A percentile compares a stretch with the other conserved stretches of the same genome.
Evolutionary conservation across 768 basidiomycete genomes (phyloP).

Genomic region (Ramaria rubella): DNA sequence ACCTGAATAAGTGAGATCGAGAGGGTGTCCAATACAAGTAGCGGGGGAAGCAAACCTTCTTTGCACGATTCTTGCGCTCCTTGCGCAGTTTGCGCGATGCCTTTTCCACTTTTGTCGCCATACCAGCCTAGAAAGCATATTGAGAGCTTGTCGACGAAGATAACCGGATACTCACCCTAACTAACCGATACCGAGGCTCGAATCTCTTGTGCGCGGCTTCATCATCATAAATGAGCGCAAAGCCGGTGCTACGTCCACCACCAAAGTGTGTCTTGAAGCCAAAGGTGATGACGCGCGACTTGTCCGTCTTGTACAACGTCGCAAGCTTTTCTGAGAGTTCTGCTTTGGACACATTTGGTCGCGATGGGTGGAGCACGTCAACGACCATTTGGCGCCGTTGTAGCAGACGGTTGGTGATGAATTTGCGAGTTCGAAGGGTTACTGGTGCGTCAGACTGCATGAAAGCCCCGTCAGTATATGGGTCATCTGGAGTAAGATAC

Average conservation of each 20-base stretch:
- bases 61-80: conserved; percentile 98
- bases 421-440: conserved; percentile 97
- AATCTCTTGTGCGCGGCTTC: conserved; percentile 94
- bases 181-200: conserved; percentile 91
- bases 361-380: conserved; percentile 92
- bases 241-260: conserved; percentile 96
- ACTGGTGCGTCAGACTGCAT: conserved; percentile 78
- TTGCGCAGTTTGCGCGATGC: conserved; percentile 96
- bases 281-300: conserved; percentile 85
- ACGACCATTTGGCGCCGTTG: conserved; percentile 94
- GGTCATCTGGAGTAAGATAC: conserved; percentile 24
- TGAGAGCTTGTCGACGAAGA: neutral
- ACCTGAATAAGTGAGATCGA: conserved; percentile 41
- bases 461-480: conserved; percentile 16
- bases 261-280: conserved; percentile 95
- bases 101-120: conserved; percentile 74
- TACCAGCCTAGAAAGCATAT: conserved; percentile 45
- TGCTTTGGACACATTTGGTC: conserved; percentile 86
- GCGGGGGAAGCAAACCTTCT: conserved; percentile 65
- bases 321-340: conserved; percentile 94
- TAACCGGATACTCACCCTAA: conserved; percentile 61
- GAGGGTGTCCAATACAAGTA: neutral
- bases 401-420: conserved; percentile 97
- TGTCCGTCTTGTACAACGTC: conserved; percentile 86
- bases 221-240: conserved; percentile 95